A percentile compares a stretch with the other conserved stretches of the same genome.
Conservation (phyloP, 2,329 filamentous ascomycete species). For the Lasiodiplodia gonubiensis region DNA sequence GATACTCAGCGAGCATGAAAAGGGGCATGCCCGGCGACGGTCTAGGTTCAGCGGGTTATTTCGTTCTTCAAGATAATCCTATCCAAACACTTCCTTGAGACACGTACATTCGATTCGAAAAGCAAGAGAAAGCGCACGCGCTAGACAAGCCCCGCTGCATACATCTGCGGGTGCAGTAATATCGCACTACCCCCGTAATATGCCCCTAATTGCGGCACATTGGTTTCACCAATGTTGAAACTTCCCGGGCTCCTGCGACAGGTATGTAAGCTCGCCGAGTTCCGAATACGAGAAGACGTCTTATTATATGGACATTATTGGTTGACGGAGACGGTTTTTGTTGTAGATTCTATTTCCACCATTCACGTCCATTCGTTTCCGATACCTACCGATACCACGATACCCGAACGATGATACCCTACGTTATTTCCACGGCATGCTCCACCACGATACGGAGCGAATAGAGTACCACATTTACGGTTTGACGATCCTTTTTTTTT, state of each 20-base stretch:
- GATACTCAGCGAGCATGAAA: constrained; percentile 37
- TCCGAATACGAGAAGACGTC: background rate
- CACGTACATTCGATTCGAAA: constrained; percentile 21
- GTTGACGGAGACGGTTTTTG: background rate
- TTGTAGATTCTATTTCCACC: constrained; percentile 1
- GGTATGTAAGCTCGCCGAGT: constrained; percentile 15
- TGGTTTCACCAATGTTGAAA: constrained; percentile 7
- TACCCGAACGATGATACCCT: constrained; percentile 2
- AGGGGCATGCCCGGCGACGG: constrained; percentile 29
- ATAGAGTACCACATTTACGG: no score
- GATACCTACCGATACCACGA: constrained; percentile 2
- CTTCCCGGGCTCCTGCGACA: background rate
- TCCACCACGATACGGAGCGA: no score
- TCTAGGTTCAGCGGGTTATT: constrained; percentile 27
- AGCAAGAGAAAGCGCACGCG: background rate
- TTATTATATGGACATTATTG: background rate
- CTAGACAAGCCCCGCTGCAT: constrained; percentile 18
- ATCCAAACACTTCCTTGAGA: constrained; percentile 27
- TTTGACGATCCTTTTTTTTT: no score
- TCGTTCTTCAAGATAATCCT: constrained; percentile 25
- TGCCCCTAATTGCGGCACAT: constrained; percentile 3
- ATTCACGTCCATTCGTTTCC: background rate
- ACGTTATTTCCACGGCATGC: no score
- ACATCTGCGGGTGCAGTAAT: constrained; percentile 7
- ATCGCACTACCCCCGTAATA: constrained; percentile 14